Evolutionary conservation across 2,329 filamentous ascomycete species (phyloP).

Genomic region (Epichloe festucae): DNA sequence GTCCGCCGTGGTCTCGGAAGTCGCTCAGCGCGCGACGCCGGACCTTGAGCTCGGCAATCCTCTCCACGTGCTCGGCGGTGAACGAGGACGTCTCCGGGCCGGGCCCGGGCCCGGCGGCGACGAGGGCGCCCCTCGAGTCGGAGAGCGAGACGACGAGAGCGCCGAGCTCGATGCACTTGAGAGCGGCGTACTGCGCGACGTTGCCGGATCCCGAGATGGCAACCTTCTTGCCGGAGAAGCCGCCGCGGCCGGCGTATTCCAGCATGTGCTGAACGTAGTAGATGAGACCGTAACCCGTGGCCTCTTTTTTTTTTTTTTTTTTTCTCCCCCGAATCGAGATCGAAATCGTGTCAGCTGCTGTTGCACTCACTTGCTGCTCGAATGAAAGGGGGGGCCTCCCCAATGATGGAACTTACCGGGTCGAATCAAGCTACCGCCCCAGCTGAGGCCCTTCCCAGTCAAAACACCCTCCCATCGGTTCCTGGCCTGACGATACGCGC

Average conservation of each 20-base stretch:
- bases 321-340: not conserved
- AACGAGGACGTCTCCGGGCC: slow-evolving; percentile 48
- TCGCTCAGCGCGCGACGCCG: slow-evolving; percentile 70
- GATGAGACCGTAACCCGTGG: slow-evolving; percentile 89
- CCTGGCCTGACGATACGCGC: slow-evolving; percentile 75
- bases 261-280: slow-evolving; percentile 98
- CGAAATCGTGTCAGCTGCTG: not conserved
- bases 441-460: slow-evolving; percentile 85
- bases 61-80: slow-evolving; percentile 63
- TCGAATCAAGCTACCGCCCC: slow-evolving; percentile 88
- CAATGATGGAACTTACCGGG: slow-evolving; percentile 33
- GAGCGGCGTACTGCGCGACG: slow-evolving; percentile 92
- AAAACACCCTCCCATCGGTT: slow-evolving; percentile 94
- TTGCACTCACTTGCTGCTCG: not conserved
- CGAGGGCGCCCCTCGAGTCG: slow-evolving; percentile 75
- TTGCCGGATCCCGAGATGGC: slow-evolving; percentile 96
- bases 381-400: not conserved
- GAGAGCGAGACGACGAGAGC: slow-evolving; percentile 86
- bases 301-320: slow-evolving; percentile 41
- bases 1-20: slow-evolving; percentile 43
- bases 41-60: slow-evolving; percentile 78
- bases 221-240: slow-evolving; percentile 82
- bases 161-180: slow-evolving; percentile 93
- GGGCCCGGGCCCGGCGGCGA: slow-evolving; percentile 44
- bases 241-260: slow-evolving; percentile 73